phyloP scores from a whole-genome alignment of 352 stramenopile genomes.

The Phytopythium vexans region DNA sequence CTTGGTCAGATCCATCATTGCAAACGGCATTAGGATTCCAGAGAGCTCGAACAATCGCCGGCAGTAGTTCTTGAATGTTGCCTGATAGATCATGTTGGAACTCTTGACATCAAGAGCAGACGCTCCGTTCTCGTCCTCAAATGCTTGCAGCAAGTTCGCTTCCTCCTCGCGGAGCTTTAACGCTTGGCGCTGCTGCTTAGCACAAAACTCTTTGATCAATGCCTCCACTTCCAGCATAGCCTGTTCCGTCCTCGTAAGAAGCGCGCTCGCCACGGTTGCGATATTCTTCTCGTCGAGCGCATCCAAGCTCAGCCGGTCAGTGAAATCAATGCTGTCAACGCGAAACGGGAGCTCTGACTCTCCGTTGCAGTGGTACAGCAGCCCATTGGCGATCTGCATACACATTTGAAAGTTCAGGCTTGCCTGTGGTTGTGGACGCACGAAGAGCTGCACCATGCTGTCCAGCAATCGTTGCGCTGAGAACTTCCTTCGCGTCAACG shows the following conservation, averaged over 20 bases:
- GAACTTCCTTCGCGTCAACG: conserved; percentile 10
- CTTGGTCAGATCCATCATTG: conserved; percentile 45
- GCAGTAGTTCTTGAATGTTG: conserved; percentile 30
- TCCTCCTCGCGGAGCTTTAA: conserved; percentile 44
- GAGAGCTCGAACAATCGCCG: conserved; percentile 29
- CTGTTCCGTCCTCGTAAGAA: conserved; percentile 32
- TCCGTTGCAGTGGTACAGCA: conserved; percentile 33
- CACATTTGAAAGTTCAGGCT: conserved; percentile 17
- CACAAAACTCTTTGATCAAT: conserved; percentile 29
- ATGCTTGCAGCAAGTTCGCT: conserved; percentile 22
- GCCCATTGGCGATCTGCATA: conserved; percentile 26
- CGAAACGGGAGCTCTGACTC: conserved; percentile 2
- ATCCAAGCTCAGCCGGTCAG: conserved; percentile 15
- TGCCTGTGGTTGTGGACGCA: conserved; percentile 21
- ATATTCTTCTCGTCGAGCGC: conserved; percentile 30
- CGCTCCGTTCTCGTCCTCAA: conserved; percentile 32
- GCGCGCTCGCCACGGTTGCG: conserved; percentile 21
- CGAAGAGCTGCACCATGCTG: conserved; percentile 26
- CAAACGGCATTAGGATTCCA: conserved; percentile 35
- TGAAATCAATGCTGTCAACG: conserved; percentile 1
- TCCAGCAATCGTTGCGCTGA: conserved; percentile 23
- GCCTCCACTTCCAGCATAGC: conserved; percentile 22
- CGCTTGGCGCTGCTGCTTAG: conserved; percentile 26
- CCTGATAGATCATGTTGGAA: conserved; percentile 9
- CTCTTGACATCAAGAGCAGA: conserved; percentile 23